phyloP scores from a whole-genome alignment of 1,284 basidiomycete genomes.

The Clitocybe nebularis region DNA sequence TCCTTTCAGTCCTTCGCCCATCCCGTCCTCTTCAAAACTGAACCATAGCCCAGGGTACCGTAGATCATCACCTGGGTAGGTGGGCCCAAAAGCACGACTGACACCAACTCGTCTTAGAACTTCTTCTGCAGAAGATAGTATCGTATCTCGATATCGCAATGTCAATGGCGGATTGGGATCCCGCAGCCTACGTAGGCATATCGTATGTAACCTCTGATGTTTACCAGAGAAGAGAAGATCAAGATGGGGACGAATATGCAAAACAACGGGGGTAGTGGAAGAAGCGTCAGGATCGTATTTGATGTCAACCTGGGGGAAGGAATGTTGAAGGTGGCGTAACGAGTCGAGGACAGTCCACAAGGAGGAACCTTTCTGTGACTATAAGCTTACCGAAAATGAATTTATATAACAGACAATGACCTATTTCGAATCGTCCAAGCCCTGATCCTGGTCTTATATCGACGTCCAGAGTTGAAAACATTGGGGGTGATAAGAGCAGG shows the following conservation, averaged over 20 bases:
- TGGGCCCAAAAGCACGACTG: conserved; percentile 77
- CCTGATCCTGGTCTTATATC: conserved; percentile 77
- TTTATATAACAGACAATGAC: conserved; percentile 32
- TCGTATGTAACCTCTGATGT: conserved; percentile 73
- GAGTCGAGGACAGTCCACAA: conserved; percentile 79
- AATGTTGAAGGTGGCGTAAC: conserved; percentile 56
- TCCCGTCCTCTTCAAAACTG: conserved; percentile 67
- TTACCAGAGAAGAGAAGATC: conserved; percentile 77
- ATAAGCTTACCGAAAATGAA: conserved; percentile 3
- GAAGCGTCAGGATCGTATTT: conserved; percentile 77
- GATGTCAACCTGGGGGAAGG: conserved; percentile 79
- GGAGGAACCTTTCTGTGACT: conserved; percentile 55
- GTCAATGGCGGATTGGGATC: conserved; percentile 62
- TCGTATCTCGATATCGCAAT: conserved; percentile 64
- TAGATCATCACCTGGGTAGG: conserved; percentile 75
- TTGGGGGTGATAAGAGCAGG: conserved; percentile 24
- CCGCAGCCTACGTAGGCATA: conserved; percentile 62
- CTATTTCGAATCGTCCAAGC: conserved; percentile 76
- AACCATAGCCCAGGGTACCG: conserved; percentile 83
- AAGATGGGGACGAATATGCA: conserved; percentile 75
- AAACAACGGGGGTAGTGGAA: conserved; percentile 69
- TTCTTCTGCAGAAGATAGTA: conserved; percentile 57
- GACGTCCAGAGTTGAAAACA: conserved; percentile 67
- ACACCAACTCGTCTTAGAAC: conserved; percentile 64
- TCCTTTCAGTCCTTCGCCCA: conserved; percentile 47